A percentile compares a stretch with the other conserved stretches of the same genome.
These are phyloP conservation scores for Rhodotorula babjevae DNA, from an alignment of 768 basidiomycete genomes.

Conservation along the genomic window DNA sequence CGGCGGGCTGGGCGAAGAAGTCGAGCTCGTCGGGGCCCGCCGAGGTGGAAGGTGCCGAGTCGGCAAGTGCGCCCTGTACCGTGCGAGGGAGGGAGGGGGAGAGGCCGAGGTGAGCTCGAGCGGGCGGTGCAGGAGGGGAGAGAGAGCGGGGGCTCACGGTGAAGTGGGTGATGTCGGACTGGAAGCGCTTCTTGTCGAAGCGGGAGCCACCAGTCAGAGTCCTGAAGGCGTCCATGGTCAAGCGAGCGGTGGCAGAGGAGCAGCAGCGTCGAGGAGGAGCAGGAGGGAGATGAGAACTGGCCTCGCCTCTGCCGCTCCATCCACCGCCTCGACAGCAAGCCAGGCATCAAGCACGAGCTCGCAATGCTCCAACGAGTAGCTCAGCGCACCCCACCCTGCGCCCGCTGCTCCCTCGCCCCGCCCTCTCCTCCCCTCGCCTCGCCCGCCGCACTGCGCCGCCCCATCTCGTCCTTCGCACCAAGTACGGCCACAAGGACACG, in stretches of 20 bases:
- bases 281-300: too few relatives aligned
- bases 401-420: too few relatives aligned
- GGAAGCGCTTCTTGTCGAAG: constrained; percentile 73
- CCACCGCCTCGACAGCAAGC: too few relatives aligned
- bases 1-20: constrained; percentile 76
- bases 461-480: too few relatives aligned
- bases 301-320: too few relatives aligned
- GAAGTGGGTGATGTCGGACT: constrained; percentile 67
- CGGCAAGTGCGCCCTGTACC: neutral
- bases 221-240: constrained; percentile 76
- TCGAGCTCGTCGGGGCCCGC: constrained; percentile 72
- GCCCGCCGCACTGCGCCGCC: too few relatives aligned
- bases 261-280: neutral
- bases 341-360: too few relatives aligned
- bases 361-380: too few relatives aligned
- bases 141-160: constrained; percentile 49
- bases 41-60: constrained; percentile 1
- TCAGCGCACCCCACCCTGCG: too few relatives aligned
- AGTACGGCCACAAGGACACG: too few relatives aligned
- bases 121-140: neutral
- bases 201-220: constrained; percentile 79
- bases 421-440: too few relatives aligned
- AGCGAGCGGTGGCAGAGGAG: too few relatives aligned
- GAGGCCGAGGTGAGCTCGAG: neutral
- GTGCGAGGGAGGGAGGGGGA: neutral